These are phyloP conservation scores for Exophiala bonariae DNA, from an alignment of 2,329 filamentous ascomycete genomes.

Conservation along the genomic window DNA sequence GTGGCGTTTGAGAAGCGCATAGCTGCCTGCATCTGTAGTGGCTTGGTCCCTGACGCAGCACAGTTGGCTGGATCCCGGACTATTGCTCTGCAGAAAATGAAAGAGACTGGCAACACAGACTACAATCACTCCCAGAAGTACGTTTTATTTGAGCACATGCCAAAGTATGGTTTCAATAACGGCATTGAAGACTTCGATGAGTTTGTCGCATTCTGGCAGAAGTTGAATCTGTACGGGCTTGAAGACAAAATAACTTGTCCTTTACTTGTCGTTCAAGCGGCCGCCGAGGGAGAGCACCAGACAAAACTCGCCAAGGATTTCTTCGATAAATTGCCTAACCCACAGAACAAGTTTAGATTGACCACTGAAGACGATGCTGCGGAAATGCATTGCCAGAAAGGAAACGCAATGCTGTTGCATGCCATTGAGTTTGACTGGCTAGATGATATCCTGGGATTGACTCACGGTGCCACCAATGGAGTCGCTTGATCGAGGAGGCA, in stretches of 20 bases:
- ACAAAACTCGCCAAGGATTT: slow-evolving; percentile 1
- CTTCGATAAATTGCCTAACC: slow-evolving; percentile 13
- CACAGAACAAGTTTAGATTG: slow-evolving; percentile 9
- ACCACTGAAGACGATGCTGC: slow-evolving; percentile 11
- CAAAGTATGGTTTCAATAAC: slow-evolving; percentile 11
- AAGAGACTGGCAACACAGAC: not conserved
- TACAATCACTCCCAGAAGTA: slow-evolving; percentile 2
- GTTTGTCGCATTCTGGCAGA: not conserved
- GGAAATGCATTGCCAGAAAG: slow-evolving; percentile 15
- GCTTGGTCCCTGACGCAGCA: slow-evolving; percentile 4
- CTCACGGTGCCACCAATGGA: not conserved
- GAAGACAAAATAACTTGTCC: slow-evolving; percentile 13
- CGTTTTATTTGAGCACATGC: slow-evolving; percentile 10
- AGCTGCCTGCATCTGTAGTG: slow-evolving; percentile 26
- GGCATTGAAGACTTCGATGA: slow-evolving; percentile 5
- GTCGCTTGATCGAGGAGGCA: not conserved
- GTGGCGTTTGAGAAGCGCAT: slow-evolving; percentile 33
- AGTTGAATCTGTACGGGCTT: slow-evolving; percentile 5
- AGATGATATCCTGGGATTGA: slow-evolving; percentile 8
- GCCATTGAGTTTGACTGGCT: slow-evolving; percentile 16
- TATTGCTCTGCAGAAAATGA: not conserved
- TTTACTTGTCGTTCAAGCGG: slow-evolving; percentile 6
- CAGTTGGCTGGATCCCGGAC: not conserved
- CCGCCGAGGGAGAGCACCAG: slow-evolving; percentile 9
- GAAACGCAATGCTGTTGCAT: slow-evolving; percentile 11